These are phyloP conservation scores for Apiospora sp. DNA, from an alignment of 2,329 filamentous ascomycete species.

Conservation along the genomic window DNA sequence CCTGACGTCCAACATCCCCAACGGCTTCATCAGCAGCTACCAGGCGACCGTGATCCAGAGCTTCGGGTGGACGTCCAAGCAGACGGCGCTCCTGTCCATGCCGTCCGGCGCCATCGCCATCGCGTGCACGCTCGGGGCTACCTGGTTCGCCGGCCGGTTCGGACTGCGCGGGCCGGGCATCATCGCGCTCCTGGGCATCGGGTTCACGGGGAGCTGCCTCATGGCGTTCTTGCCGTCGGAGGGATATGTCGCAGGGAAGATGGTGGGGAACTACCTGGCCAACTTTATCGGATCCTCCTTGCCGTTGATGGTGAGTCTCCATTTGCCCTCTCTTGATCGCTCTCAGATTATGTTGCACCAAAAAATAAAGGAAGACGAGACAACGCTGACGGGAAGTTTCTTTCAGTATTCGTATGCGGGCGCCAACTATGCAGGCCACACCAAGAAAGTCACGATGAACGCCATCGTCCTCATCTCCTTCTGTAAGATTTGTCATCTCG, in stretches of 20 bases:
- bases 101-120: constrained; percentile 51
- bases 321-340: too few species aligned
- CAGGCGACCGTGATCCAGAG: constrained; percentile 46
- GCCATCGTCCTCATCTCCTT: constrained; percentile 23
- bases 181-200: constrained; percentile 49
- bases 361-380: too few species aligned
- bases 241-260: constrained; percentile 46
- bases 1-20: constrained; percentile 32
- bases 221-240: constrained; percentile 46
- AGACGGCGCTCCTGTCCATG: constrained; percentile 50
- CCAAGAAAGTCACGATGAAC: constrained; percentile 25
- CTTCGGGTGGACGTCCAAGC: constrained; percentile 48
- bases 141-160: constrained; percentile 46
- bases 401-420: constrained; percentile 21
- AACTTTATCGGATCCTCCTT: constrained; percentile 50
- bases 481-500: not conserved
- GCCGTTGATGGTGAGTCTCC: constrained; percentile 42
- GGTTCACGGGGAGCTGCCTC: constrained; percentile 50
- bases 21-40: constrained; percentile 50
- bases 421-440: constrained; percentile 24
- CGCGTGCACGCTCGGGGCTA: constrained; percentile 47
- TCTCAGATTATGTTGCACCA: not conserved
- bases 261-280: constrained; percentile 51
- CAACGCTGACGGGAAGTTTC: not conserved
- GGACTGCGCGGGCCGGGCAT: constrained; percentile 49